A percentile compares a stretch with the other conserved stretches of the same genome.
Conservation (phyloP, 2,329 filamentous ascomycete species). For the Hypomyces rosellus region DNA sequence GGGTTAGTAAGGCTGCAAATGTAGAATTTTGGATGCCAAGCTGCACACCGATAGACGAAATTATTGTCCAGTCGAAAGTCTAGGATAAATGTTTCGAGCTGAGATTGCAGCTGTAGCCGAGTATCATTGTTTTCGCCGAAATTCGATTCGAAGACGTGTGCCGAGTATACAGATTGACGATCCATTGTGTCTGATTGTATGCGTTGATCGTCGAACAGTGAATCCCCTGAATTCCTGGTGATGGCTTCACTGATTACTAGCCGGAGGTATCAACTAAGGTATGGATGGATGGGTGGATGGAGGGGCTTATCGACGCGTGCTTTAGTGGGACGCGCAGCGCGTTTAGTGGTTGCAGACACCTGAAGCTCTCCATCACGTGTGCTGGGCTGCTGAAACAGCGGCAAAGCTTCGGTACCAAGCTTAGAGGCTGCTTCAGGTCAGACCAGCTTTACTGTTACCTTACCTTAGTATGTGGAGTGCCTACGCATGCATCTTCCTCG, state of each 20-base stretch:
- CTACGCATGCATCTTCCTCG: neutral
- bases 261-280: too few species aligned
- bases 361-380: slow-evolving; percentile 6
- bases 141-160: slow-evolving; percentile 70
- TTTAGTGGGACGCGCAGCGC: slow-evolving; percentile 20
- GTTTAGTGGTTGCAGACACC: slow-evolving; percentile 22
- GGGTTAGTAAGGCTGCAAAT: neutral
- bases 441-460: too few species aligned
- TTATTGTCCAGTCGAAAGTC: slow-evolving; percentile 90
- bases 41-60: slow-evolving; percentile 79
- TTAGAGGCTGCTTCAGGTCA: too few species aligned
- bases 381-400: neutral
- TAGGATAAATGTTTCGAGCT: slow-evolving; percentile 85
- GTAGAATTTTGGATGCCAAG: neutral
- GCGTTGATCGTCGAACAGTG: slow-evolving; percentile 11
- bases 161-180: slow-evolving; percentile 76
- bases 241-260: slow-evolving; percentile 9
- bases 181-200: slow-evolving; percentile 55
- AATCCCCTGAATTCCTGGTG: slow-evolving; percentile 6
- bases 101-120: slow-evolving; percentile 65
- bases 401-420: slow-evolving; percentile 1
- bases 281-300: slow-evolving; percentile 15
- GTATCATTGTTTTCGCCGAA: slow-evolving; percentile 62
- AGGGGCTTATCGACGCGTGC: slow-evolving; percentile 17
- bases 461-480: neutral